Conservation (phyloP, 148 eudicot genomes). For the Camellia lanceoleosa region DNA sequence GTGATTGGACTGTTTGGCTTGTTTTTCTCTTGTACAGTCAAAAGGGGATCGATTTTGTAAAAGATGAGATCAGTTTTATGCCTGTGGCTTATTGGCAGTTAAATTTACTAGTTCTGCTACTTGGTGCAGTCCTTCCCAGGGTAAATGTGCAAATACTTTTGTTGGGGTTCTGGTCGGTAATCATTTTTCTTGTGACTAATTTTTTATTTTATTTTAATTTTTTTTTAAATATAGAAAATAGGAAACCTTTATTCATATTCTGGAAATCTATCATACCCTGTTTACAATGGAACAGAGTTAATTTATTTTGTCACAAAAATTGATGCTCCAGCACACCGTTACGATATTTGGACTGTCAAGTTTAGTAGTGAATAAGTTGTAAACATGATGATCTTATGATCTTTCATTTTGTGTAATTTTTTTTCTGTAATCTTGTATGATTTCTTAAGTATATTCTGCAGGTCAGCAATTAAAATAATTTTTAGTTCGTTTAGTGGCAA, state of each 20-base stretch:
- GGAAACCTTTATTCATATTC: not conserved
- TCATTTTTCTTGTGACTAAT: not conserved
- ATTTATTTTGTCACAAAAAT: not conserved
- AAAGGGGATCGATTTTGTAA: too few relatives aligned
- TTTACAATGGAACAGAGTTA: not conserved
- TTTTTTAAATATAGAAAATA: too few relatives aligned
- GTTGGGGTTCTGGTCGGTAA: not conserved
- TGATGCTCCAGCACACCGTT: not conserved
- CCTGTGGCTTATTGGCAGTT: not conserved
- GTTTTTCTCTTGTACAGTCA: too few relatives aligned
- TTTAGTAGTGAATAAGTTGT: not conserved
- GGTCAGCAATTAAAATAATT: not conserved
- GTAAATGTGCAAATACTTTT: not conserved
- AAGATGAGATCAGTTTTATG: not conserved
- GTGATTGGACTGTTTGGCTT: not conserved
- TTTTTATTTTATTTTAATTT: not conserved
- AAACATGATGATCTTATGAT: not conserved
- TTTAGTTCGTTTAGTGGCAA: not conserved
- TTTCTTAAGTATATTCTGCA: not conserved
- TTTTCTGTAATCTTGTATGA: not conserved
- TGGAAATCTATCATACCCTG: not conserved
- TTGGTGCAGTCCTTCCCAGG: not conserved
- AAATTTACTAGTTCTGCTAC: too few relatives aligned
- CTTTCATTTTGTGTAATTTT: not conserved
- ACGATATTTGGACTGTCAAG: not conserved